Evolutionary conservation across 208 protist species (phyloP).

Genomic region (Wallacemonas rigidus): DNA sequence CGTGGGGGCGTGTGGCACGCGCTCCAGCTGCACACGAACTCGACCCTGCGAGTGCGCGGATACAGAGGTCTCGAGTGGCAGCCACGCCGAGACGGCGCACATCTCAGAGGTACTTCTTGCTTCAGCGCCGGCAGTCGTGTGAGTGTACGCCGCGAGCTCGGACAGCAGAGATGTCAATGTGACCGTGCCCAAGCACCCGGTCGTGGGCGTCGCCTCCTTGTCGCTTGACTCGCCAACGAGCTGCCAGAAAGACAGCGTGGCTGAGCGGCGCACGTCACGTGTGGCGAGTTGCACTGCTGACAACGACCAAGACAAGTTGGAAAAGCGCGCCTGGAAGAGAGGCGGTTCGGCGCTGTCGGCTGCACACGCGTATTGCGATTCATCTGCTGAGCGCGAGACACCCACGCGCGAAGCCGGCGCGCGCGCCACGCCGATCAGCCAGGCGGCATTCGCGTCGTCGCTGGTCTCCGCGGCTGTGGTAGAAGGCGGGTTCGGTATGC

Average conservation of each 20-base stretch:
- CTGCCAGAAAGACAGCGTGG: conserved; percentile 1
- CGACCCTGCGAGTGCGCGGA: neutral
- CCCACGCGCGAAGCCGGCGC: neutral
- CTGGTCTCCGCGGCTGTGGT: no score
- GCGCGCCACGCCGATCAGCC: conserved; percentile 9
- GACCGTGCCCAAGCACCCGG: neutral
- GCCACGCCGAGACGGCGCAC: conserved; percentile 6
- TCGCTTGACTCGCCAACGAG: neutral
- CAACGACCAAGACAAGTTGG: neutral
- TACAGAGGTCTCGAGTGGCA: neutral
- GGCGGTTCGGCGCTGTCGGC: neutral
- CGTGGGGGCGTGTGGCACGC: neutral
- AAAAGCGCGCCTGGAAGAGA: conserved; percentile 3
- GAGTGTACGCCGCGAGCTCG: conserved; percentile 10
- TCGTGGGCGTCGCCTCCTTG: neutral
- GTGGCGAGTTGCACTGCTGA: neutral
- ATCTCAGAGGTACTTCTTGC: neutral
- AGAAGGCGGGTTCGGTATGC: no score
- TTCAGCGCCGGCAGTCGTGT: neutral
- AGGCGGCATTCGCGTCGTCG: neutral
- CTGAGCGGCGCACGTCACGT: neutral
- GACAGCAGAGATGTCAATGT: neutral
- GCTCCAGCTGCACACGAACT: neutral
- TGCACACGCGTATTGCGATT: neutral
- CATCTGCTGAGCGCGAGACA: neutral